A percentile compares a stretch with the other conserved stretches of the same genome.
Evolutionary conservation across 2,329 filamentous ascomycete species (phyloP).

Genomic region (Rutstroemia sp.): DNA sequence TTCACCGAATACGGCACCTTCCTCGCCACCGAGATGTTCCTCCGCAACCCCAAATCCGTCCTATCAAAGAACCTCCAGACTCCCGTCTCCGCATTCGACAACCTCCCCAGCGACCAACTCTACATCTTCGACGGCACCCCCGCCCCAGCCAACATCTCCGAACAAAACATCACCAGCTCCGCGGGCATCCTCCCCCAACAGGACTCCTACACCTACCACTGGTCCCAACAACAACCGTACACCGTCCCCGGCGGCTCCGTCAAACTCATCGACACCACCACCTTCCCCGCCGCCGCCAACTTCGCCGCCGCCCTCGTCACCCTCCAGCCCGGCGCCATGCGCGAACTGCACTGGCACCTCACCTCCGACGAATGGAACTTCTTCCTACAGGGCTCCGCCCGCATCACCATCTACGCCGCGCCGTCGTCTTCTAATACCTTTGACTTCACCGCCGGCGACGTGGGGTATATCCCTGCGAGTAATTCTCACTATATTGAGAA

Average conservation of each 20-base stretch:
- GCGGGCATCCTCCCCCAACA: conserved; percentile 31
- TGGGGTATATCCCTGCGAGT: conserved; percentile 49
- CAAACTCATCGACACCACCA: conserved; percentile 50
- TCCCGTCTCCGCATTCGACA: conserved; percentile 39
- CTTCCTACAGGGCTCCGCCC: conserved; percentile 2
- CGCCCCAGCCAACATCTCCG: conserved; percentile 36
- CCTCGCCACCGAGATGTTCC: conserved; percentile 34
- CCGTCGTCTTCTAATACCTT: conserved; percentile 36
- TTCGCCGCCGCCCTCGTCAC: conserved; percentile 52
- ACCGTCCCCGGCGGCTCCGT: conserved; percentile 48
- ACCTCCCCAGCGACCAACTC: conserved; percentile 39
- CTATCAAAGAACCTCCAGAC: conserved; percentile 47
- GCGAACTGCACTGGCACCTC: conserved; percentile 58
- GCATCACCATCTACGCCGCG: conserved; percentile 8
- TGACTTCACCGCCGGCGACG: conserved; percentile 37
- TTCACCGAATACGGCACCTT: conserved; percentile 55
- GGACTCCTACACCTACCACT: conserved; percentile 42
- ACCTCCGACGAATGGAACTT: conserved; percentile 5
- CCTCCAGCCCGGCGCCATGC: conserved; percentile 54
- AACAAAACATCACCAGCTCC: conserved; percentile 39
- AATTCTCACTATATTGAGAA: conserved; percentile 56
- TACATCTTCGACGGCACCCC: conserved; percentile 47
- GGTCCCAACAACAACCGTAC: conserved; percentile 37
- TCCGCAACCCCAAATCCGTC: conserved; percentile 34
- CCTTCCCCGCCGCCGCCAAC: conserved; percentile 47